These are phyloP conservation scores for Tetrastigma voinierianum DNA, from an alignment of 164 flowering plant species.

Conservation along the genomic window DNA sequence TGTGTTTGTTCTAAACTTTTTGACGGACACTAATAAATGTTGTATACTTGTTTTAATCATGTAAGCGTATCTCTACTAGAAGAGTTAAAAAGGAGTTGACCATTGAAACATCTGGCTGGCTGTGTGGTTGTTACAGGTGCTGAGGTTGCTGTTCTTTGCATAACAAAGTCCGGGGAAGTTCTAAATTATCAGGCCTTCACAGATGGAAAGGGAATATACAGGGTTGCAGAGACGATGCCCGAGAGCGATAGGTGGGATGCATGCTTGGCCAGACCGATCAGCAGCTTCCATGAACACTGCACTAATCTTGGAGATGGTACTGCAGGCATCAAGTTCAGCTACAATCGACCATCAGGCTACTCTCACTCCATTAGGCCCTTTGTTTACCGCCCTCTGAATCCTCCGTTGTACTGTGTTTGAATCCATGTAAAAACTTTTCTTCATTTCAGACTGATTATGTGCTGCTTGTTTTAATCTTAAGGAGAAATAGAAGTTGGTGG, in stretches of 20 bases:
- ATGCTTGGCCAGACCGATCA: slow-evolving; percentile 87
- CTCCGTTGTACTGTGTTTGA: slow-evolving; percentile 73
- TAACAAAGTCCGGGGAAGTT: slow-evolving; percentile 91
- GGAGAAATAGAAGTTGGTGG: not conserved
- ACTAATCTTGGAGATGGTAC: slow-evolving; percentile 46
- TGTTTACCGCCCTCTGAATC: slow-evolving; percentile 57
- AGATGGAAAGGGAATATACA: slow-evolving; percentile 70
- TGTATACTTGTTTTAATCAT: too few relatives aligned
- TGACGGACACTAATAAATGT: too few relatives aligned
- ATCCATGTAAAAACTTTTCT: not conserved
- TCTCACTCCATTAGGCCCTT: slow-evolving; percentile 75
- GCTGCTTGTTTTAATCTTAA: not conserved
- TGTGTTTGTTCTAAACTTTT: too few relatives aligned
- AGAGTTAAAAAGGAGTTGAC: too few relatives aligned
- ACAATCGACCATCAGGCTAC: slow-evolving; percentile 76
- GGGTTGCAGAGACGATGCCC: slow-evolving; percentile 97
- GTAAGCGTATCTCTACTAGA: too few relatives aligned
- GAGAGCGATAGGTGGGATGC: slow-evolving; percentile 94
- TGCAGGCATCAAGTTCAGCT: slow-evolving; percentile 76
- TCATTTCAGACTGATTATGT: not conserved
- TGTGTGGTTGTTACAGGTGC: slow-evolving; percentile 60
- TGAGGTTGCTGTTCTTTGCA: slow-evolving; percentile 97
- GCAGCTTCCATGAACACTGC: slow-evolving; percentile 85
- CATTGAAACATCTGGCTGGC: too few relatives aligned
- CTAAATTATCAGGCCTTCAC: slow-evolving; percentile 96